These are phyloP conservation scores for Collybiopsis confluens DNA, from an alignment of 768 basidiomycete species.

Conservation along the genomic window DNA sequence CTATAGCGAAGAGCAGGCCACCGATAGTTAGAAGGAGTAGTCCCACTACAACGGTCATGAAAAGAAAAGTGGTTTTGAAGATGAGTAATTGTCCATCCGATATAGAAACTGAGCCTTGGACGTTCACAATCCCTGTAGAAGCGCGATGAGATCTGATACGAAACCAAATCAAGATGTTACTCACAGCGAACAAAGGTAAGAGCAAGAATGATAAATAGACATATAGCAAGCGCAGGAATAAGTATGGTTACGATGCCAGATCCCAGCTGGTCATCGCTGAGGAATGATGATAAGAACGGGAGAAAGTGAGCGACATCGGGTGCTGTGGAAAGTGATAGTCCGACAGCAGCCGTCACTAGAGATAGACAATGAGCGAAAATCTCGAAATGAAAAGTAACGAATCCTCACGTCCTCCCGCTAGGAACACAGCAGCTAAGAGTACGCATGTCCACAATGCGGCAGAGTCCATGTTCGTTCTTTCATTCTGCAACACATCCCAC, in stretches of 20 bases:
- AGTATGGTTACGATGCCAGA: constrained; percentile 66
- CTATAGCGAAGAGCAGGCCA: constrained; percentile 64
- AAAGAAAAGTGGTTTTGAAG: constrained; percentile 62
- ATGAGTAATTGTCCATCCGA: constrained; percentile 56
- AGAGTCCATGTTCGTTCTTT: constrained; percentile 41
- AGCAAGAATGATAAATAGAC: constrained; percentile 54
- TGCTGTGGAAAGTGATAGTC: constrained; percentile 61
- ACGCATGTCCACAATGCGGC: constrained; percentile 58
- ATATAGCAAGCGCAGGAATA: constrained; percentile 59
- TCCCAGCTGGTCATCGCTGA: constrained; percentile 43
- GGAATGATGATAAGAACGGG: constrained; percentile 55
- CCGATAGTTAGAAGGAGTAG: constrained; percentile 66
- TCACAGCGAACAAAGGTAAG: constrained; percentile 52
- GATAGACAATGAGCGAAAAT: not conserved
- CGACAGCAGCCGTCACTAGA: constrained; percentile 67
- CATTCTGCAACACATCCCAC: constrained; percentile 72
- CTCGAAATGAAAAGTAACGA: not conserved
- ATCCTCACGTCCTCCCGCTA: constrained; percentile 60
- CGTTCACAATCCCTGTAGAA: constrained; percentile 43
- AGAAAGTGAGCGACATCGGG: constrained; percentile 73
- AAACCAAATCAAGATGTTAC: constrained; percentile 18
- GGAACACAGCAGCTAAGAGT: constrained; percentile 40
- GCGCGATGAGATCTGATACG: constrained; percentile 5
- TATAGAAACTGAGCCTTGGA: constrained; percentile 57
- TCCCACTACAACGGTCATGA: constrained; percentile 47